These are phyloP conservation scores for Teratosphaeria epicoccoides DNA, from an alignment of 2,329 filamentous ascomycete species.

Conservation along the genomic window DNA sequence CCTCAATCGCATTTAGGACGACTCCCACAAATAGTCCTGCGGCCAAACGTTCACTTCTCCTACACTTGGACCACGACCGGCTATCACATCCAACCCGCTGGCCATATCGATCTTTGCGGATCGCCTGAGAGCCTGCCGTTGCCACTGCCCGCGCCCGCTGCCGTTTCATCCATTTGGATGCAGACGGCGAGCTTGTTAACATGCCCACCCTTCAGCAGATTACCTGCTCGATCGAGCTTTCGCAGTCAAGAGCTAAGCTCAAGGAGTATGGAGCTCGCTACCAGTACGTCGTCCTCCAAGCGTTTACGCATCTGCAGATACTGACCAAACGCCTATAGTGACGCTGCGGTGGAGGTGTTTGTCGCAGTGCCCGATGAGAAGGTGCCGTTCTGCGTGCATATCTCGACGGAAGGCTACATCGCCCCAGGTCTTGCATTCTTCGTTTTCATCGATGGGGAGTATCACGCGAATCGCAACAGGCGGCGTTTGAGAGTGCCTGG, in stretches of 20 bases:
- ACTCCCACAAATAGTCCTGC: neutral
- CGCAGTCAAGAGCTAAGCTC: constrained; percentile 32
- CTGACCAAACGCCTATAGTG: constrained; percentile 19
- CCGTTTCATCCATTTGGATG: neutral
- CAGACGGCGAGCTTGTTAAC: neutral
- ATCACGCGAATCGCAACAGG: constrained; percentile 47
- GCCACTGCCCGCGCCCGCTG: neutral
- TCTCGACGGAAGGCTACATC: constrained; percentile 41
- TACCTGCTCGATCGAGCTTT: constrained; percentile 41
- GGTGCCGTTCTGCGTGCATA: constrained; percentile 39
- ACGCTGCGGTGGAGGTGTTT: constrained; percentile 43
- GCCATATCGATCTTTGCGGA: neutral
- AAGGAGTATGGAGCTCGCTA: constrained; percentile 42
- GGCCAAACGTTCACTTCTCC: too few relatives aligned
- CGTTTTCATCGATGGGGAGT: constrained; percentile 47
- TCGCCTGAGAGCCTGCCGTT: neutral
- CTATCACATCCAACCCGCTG: neutral
- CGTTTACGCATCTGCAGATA: neutral
- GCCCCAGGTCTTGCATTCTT: constrained; percentile 44
- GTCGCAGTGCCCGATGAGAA: constrained; percentile 39
- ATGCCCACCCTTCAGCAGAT: constrained; percentile 48
- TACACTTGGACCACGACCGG: too few relatives aligned
- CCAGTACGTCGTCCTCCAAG: neutral
- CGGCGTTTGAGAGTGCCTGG: constrained; percentile 30
- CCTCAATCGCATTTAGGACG: neutral